phyloP scores from a whole-genome alignment of 1,284 basidiomycete species.

The Irpex lacteus region DNA sequence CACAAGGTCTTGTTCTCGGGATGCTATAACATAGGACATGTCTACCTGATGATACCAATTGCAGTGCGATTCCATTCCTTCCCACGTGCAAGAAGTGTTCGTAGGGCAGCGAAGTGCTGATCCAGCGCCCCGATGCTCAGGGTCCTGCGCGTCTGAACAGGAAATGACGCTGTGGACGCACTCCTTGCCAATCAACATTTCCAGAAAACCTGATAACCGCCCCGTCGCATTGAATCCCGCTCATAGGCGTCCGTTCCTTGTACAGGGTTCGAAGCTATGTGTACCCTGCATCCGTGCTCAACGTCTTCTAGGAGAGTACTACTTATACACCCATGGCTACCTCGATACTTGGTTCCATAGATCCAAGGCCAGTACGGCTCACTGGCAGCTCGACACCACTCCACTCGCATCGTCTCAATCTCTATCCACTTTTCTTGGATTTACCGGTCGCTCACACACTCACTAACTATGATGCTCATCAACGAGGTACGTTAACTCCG shows the following conservation, averaged over 20 bases:
- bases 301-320: neutral
- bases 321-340: neutral
- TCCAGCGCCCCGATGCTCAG: neutral
- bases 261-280: neutral
- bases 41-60: neutral
- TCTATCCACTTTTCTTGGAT: too few relatives aligned
- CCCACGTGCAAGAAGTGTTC: neutral
- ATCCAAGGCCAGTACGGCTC: neutral
- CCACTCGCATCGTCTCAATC: too few relatives aligned
- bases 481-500: neutral
- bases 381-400: too few relatives aligned
- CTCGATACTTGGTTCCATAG: neutral
- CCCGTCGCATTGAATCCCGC: neutral
- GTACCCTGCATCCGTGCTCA: neutral
- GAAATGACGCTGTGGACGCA: neutral
- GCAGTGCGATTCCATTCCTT: neutral
- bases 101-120: neutral
- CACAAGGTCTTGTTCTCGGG: neutral
- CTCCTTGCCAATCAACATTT: neutral
- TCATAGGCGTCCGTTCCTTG: neutral
- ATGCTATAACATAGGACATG: too few relatives aligned
- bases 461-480: neutral
- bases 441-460: neutral
- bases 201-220: neutral
- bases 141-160: neutral